phyloP scores from a whole-genome alignment of 2,329 filamentous ascomycete genomes.

The Chalaropsis thielavioides region DNA sequence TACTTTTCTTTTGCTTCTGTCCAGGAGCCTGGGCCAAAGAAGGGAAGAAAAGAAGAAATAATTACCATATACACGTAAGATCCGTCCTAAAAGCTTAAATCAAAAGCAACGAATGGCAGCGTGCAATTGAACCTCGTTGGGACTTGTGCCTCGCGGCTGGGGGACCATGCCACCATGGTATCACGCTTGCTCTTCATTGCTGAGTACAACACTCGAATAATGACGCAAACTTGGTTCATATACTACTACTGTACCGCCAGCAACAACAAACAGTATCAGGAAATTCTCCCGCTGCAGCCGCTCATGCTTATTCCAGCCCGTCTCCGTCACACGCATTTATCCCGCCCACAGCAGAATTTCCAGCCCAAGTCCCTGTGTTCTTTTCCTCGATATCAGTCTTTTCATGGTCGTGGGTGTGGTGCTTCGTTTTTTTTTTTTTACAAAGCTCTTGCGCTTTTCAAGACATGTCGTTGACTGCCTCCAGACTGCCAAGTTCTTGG shows the following conservation, averaged over 20 bases:
- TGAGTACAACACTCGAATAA: not conserved
- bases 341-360: not conserved
- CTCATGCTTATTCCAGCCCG: not conserved
- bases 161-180: not conserved
- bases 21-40: no score
- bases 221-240: not conserved
- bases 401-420: not conserved
- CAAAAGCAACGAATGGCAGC: conserved; percentile 4
- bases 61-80: not conserved
- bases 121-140: not conserved
- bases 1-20: not conserved
- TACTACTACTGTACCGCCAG: no score
- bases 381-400: not conserved
- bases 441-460: not conserved
- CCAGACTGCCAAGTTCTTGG: conserved; percentile 8
- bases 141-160: not conserved
- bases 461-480: conserved; percentile 7
- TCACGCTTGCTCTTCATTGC: not conserved
- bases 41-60: not conserved
- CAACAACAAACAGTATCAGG: not conserved
- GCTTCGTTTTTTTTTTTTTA: not conserved
- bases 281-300: not conserved
- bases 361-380: not conserved
- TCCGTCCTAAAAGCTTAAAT: not conserved
- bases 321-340: not conserved